These are phyloP conservation scores for Elsinoe fawcettii DNA, from an alignment of 2,329 filamentous ascomycete species.

Conservation along the genomic window DNA sequence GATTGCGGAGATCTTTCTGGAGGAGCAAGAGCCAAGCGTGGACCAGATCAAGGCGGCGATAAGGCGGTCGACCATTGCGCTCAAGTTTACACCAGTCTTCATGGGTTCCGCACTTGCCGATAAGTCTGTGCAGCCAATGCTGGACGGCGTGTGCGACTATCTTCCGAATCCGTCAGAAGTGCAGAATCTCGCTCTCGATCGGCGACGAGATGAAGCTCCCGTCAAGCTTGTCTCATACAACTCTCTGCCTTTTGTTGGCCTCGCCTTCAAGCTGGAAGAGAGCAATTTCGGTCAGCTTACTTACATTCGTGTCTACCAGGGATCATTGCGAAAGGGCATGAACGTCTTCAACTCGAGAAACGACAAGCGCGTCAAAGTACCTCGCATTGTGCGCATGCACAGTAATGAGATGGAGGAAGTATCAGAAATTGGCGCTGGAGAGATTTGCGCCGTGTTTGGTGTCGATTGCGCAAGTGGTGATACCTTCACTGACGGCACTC, in stretches of 20 bases:
- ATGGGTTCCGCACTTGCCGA: conserved; percentile 95
- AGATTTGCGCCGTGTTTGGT: conserved; percentile 97
- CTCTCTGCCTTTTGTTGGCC: conserved; percentile 82
- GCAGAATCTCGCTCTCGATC: conserved; percentile 81
- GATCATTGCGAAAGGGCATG: conserved; percentile 75
- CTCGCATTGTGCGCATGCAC: conserved; percentile 97
- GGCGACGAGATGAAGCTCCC: conserved; percentile 64
- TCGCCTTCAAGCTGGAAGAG: conserved; percentile 98
- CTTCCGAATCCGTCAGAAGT: conserved; percentile 87
- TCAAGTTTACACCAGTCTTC: conserved; percentile 89
- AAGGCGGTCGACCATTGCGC: conserved; percentile 74
- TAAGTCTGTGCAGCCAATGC: conserved; percentile 91
- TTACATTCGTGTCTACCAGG: conserved; percentile 97
- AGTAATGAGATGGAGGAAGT: conserved; percentile 99
- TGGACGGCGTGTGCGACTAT: conserved; percentile 93
- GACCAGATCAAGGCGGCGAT: conserved; percentile 89
- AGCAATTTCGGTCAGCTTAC: conserved; percentile 97
- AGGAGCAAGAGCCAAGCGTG: conserved; percentile 70
- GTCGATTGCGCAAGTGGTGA: conserved; percentile 97
- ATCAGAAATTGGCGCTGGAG: conserved; percentile 81
- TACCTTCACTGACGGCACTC: conserved; percentile 88
- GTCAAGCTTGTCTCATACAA: conserved; percentile 92
- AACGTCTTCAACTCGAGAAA: conserved; percentile 90
- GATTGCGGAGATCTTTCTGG: conserved; percentile 89
- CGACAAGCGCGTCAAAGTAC: conserved; percentile 93